These are phyloP conservation scores for Viola pubescens DNA, from an alignment of 441 rosid genomes.

Conservation along the genomic window DNA sequence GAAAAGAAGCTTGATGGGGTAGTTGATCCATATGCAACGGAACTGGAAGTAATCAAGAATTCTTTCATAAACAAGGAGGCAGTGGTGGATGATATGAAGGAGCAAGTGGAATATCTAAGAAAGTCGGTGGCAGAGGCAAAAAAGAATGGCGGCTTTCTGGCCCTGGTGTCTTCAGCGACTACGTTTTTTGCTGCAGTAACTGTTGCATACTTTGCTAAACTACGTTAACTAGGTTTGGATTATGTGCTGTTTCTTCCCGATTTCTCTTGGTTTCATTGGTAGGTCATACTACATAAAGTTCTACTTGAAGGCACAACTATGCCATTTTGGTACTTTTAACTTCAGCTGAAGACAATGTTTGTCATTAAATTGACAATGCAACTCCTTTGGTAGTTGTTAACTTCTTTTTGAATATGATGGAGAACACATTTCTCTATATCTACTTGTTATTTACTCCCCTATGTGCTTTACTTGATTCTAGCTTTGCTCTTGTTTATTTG, in stretches of 20 bases:
- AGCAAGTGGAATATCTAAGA: slow-evolving; percentile 39
- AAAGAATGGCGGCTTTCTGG: slow-evolving; percentile 52
- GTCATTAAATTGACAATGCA: slow-evolving; percentile 2
- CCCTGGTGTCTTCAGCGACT: slow-evolving; percentile 49
- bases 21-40: slow-evolving; percentile 24
- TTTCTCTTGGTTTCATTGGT: slow-evolving; percentile 13
- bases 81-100: slow-evolving; percentile 43
- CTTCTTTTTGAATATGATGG: slow-evolving; percentile 5
- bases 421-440: background rate
- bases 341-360: slow-evolving; percentile 2
- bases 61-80: slow-evolving; percentile 47
- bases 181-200: slow-evolving; percentile 55
- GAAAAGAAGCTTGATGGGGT: slow-evolving; percentile 31
- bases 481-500: background rate
- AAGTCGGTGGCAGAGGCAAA: slow-evolving; percentile 37
- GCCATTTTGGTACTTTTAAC: slow-evolving; percentile 16
- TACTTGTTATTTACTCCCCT: background rate
- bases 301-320: background rate
- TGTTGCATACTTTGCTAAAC: slow-evolving; percentile 47
- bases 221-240: slow-evolving; percentile 24
- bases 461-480: background rate
- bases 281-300: slow-evolving; percentile 5
- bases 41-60: slow-evolving; percentile 41
- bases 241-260: background rate
- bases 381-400: background rate